Base-by-base conservation (phyloP, 225 moss, liverwort and hornwort genomes). In the Neckera pumila region DNA sequence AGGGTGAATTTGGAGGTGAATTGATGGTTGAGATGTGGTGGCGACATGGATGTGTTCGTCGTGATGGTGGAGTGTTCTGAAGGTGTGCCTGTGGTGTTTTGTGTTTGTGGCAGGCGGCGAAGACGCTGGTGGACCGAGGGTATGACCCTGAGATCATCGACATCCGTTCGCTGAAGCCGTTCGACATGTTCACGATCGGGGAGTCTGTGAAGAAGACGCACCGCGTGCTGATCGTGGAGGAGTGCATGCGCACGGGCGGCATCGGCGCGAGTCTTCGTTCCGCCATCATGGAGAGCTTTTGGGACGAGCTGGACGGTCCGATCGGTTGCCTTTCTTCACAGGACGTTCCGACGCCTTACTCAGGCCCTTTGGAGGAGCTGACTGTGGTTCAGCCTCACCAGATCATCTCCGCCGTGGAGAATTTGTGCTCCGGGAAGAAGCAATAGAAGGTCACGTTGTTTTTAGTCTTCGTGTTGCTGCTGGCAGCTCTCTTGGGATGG, bases 121-220 rank as follows among this genome's bases (percentile, higher is more conserved):
- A 97, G 93, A 97, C 98, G 49, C 88, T 98, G 80, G 98, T 98
- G 72, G 96, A 92, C 90, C 95, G 97, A 65, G 98, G 98, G 11
- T 98, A 97, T 87, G 98, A 98, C 89, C 98, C 98, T 2, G 98
- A 98, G 93, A 97, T 98, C 83, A 96, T 98, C 59, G 98, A 98
- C 90, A 98, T 98, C 83, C 95, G 98, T 81, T 98, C 98, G 45
- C 69, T 98, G 92, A 98, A 98, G 91, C 98, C 98, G 25, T 98
- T 98, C 64, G 98, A 98, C 89, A 94, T 98, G 90, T 94, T 85
- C 92, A 96, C 98, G 17, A 98, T 98, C 23, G 98, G 98, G 19
- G 93, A 98, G 85, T 98, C 98, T 17, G 94, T 98, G 84, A 98
- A 96, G 90, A 98, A 98, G 94, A 98, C 98, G 20, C 97, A 98